phyloP scores from a whole-genome alignment of 2,329 filamentous ascomycete species.

The Pseudogymnoascus verrucosus region DNA sequence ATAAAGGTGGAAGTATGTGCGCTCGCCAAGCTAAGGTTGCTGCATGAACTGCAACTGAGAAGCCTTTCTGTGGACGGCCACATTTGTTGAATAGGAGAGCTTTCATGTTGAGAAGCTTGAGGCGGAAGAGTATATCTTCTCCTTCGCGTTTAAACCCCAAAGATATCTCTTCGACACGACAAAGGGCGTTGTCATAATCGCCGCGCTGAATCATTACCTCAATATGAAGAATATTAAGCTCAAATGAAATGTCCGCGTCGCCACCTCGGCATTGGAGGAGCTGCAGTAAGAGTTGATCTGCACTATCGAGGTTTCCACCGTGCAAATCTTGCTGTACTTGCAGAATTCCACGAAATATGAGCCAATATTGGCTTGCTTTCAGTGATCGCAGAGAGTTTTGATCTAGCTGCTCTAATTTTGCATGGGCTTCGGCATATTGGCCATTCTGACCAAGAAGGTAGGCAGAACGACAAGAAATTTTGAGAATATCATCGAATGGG shows the following conservation, averaged over 20 bases:
- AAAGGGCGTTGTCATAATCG: constrained; percentile 45
- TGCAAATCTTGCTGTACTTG: constrained; percentile 57
- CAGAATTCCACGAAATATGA: constrained; percentile 58
- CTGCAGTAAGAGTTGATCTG: constrained; percentile 48
- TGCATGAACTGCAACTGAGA: constrained; percentile 57
- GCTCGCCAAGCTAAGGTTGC: constrained; percentile 54
- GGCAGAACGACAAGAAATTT: constrained; percentile 63
- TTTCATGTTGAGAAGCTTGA: constrained; percentile 55
- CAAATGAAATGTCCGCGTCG: constrained; percentile 49
- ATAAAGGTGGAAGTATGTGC: constrained; percentile 50
- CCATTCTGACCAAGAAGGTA: constrained; percentile 59
- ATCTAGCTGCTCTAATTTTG: constrained; percentile 51
- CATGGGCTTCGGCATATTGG: constrained; percentile 60
- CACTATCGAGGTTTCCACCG: constrained; percentile 46
- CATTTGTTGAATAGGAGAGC: constrained; percentile 51
- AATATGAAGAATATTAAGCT: constrained; percentile 51
- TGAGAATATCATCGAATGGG: constrained; percentile 71
- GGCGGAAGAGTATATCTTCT: constrained; percentile 52
- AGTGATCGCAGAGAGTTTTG: constrained; percentile 59
- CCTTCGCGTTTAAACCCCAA: constrained; percentile 43
- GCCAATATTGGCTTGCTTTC: constrained; percentile 69
- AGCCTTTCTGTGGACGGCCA: constrained; percentile 53
- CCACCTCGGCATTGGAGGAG: constrained; percentile 35
- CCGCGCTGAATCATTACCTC: constrained; percentile 48
- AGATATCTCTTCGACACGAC: constrained; percentile 44